phyloP scores from a whole-genome alignment of 2,329 filamentous ascomycete species.

The Colletotrichum agaves region DNA sequence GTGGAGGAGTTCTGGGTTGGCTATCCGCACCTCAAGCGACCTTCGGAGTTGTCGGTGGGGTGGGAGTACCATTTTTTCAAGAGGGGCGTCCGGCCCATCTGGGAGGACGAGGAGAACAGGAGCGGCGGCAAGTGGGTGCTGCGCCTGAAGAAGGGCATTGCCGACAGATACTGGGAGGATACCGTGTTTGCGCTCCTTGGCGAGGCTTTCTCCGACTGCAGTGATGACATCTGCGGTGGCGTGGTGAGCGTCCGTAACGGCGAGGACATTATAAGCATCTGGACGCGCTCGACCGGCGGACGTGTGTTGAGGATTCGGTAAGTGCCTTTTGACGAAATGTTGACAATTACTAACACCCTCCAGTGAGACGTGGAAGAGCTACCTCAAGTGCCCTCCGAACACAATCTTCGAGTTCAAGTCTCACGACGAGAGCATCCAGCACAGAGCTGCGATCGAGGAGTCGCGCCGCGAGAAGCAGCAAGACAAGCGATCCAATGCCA shows the following conservation, averaged over 20 bases:
- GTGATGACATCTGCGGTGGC: slow-evolving; percentile 93
- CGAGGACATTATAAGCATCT: slow-evolving; percentile 97
- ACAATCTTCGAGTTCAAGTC: slow-evolving; percentile 96
- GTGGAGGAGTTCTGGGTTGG: slow-evolving; percentile 93
- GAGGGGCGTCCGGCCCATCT: slow-evolving; percentile 94
- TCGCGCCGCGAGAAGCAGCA: slow-evolving; percentile 85
- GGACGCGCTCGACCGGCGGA: slow-evolving; percentile 93
- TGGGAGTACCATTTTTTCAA: slow-evolving; percentile 99
- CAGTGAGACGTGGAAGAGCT: slow-evolving; percentile 93
- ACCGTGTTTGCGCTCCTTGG: slow-evolving; percentile 89
- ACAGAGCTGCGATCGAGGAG: slow-evolving; percentile 90
- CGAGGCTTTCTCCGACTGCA: slow-evolving; percentile 91
- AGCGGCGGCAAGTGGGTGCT: slow-evolving; percentile 98
- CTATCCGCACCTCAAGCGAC: slow-evolving; percentile 89
- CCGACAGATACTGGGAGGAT: slow-evolving; percentile 97
- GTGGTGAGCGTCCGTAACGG: slow-evolving; percentile 95
- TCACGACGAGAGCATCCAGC: slow-evolving; percentile 94
- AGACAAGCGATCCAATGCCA: slow-evolving; percentile 50
- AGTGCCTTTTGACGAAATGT: slow-evolving; percentile 44
- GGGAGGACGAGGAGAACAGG: slow-evolving; percentile 98
- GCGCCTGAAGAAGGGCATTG: slow-evolving; percentile 95
- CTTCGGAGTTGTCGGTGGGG: slow-evolving; percentile 87
- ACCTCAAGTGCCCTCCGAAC: slow-evolving; percentile 86
- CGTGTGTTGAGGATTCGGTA: slow-evolving; percentile 97
- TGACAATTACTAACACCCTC: slow-evolving; percentile 13